These are phyloP conservation scores for Durotheca rogersii DNA, from an alignment of 495 filamentous ascomycete species.

Conservation along the genomic window DNA sequence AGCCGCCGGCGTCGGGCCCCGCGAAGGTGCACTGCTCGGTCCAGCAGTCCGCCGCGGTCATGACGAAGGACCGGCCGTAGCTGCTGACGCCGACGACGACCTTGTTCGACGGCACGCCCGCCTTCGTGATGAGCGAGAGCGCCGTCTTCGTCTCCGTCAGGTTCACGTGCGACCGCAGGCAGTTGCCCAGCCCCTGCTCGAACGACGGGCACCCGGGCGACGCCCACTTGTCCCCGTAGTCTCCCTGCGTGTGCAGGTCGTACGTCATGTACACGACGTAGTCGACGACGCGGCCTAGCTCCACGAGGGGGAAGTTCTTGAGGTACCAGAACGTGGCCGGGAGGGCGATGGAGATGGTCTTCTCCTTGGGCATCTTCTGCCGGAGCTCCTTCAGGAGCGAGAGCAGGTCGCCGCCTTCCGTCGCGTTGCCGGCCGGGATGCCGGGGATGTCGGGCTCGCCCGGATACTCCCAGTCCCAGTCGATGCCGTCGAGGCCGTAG, in stretches of 20 bases:
- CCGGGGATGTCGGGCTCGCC: constrained; percentile 9
- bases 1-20: constrained; percentile 8
- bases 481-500: constrained; percentile 38
- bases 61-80: constrained; percentile 42
- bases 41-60: constrained; percentile 33
- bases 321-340: constrained; percentile 45
- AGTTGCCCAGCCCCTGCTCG: no score
- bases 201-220: neutral
- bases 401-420: constrained; percentile 25
- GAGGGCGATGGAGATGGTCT: constrained; percentile 40
- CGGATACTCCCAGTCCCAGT: constrained; percentile 47
- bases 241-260: constrained; percentile 32
- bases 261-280: constrained; percentile 56
- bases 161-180: no score
- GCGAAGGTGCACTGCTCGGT: constrained; percentile 30
- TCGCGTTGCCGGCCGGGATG: constrained; percentile 11
- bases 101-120: constrained; percentile 40
- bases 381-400: constrained; percentile 16
- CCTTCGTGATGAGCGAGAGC: no score
- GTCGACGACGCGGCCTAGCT: constrained; percentile 46
- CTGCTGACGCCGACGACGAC: constrained; percentile 41
- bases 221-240: constrained; percentile 2
- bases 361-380: constrained; percentile 6
- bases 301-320: constrained; percentile 43
- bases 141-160: constrained; percentile 49